phyloP scores from a whole-genome alignment of 2,329 filamentous ascomycete genomes.

The Penicillium sp. region DNA sequence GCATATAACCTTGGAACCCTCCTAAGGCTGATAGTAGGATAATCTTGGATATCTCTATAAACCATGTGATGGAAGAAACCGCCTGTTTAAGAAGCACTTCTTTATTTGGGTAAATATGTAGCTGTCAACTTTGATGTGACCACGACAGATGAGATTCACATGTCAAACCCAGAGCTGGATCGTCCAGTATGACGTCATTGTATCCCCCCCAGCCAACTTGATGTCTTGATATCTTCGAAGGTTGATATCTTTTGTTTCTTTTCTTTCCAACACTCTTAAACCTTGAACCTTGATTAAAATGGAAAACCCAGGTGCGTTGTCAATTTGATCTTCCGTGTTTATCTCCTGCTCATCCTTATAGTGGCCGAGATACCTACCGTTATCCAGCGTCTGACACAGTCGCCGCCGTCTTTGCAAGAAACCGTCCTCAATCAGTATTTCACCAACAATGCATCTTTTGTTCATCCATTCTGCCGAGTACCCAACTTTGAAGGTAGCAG shows the following conservation, averaged over 20 bases:
- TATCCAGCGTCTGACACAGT: slow-evolving; percentile 68
- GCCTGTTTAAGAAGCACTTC: background rate
- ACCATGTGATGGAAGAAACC: background rate
- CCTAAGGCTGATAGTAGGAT: too few species aligned
- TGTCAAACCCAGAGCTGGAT: background rate
- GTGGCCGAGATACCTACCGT: slow-evolving; percentile 63
- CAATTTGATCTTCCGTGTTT: background rate
- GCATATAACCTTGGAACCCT: too few species aligned
- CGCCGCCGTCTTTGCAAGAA: slow-evolving; percentile 64
- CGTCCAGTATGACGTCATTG: slow-evolving; percentile 19
- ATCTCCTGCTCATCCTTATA: slow-evolving; percentile 18
- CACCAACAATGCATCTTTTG: slow-evolving; percentile 68
- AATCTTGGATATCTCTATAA: too few species aligned
- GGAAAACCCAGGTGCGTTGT: slow-evolving; percentile 17
- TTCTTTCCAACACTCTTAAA: background rate
- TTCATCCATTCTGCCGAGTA: slow-evolving; percentile 75
- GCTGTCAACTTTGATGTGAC: background rate
- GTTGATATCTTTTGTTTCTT: background rate
- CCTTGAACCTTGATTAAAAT: slow-evolving; percentile 6
- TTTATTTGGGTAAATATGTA: too few species aligned
- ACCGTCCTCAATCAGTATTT: slow-evolving; percentile 71
- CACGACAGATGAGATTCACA: slow-evolving; percentile 8
- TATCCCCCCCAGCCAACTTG: too few species aligned
- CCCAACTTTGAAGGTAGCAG: slow-evolving; percentile 62
- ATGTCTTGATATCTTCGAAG: background rate